Percentiles rank a stretch among this genome's conserved stretches.
Conservation (phyloP, 306 rosid species). For the Malus sylvestris region DNA sequence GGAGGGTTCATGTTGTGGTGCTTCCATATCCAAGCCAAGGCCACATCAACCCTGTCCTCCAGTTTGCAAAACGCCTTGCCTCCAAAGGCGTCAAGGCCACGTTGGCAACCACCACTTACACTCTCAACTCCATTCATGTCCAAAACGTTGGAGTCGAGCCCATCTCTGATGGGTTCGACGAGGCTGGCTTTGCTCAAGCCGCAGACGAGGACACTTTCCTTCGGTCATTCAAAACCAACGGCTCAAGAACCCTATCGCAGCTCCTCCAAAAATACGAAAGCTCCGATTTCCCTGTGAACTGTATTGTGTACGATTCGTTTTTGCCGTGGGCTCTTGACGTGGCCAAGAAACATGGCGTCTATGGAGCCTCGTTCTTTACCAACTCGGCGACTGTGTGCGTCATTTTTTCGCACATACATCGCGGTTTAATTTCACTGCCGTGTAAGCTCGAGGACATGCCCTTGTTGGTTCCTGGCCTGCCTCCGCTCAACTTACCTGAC, state of each 20-base stretch:
- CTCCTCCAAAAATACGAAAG: background rate
- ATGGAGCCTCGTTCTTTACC: constrained; percentile 31
- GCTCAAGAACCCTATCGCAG: constrained; percentile 1
- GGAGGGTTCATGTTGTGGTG: constrained; percentile 18
- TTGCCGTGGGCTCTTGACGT: constrained; percentile 28
- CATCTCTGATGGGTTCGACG: constrained; percentile 60
- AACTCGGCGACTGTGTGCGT: constrained; percentile 31
- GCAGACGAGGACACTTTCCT: constrained; percentile 13
- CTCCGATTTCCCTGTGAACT: constrained; percentile 6
- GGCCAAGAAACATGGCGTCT: constrained; percentile 16
- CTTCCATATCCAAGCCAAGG: constrained; percentile 28
- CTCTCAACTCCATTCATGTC: constrained; percentile 15
- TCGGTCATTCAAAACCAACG: constrained; percentile 4
- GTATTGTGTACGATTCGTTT: constrained; percentile 30
- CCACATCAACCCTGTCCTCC: constrained; percentile 32
- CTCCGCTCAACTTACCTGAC: constrained; percentile 34
- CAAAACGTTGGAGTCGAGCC: constrained; percentile 29
- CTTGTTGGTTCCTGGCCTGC: constrained; percentile 37
- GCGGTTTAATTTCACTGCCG: constrained; percentile 20
- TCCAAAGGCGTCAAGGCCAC: constrained; percentile 21
- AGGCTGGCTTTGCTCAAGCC: constrained; percentile 40
- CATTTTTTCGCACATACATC: constrained; percentile 10
- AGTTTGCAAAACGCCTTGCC: constrained; percentile 27
- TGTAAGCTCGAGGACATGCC: constrained; percentile 26
- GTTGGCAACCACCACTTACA: constrained; percentile 9